These are phyloP conservation scores for Phytophthora quininea DNA, from an alignment of 352 stramenopile species.

Conservation along the genomic window DNA sequence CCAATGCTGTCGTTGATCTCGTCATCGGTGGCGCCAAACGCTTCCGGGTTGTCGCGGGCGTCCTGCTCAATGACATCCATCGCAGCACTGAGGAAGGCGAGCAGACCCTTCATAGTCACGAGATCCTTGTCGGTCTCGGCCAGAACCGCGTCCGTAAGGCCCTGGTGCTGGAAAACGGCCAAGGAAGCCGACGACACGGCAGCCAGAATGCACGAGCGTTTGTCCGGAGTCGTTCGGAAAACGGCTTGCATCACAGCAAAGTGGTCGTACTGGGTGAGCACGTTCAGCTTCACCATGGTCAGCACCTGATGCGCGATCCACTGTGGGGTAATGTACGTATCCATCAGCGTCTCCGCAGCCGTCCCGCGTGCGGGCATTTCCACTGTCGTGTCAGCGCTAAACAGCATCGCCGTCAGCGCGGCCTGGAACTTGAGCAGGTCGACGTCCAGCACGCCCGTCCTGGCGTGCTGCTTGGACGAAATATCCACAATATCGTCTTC, in stretches of 20 bases:
- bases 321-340: conserved; percentile 50
- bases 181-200: conserved; percentile 43
- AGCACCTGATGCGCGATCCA: conserved; percentile 62
- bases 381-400: conserved; percentile 25
- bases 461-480: conserved; percentile 9
- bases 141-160: conserved; percentile 18
- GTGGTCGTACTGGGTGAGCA: conserved; percentile 62
- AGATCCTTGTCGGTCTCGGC: conserved; percentile 28
- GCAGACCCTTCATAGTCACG: conserved; percentile 64
- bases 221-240: conserved; percentile 47
- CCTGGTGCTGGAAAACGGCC: conserved; percentile 76
- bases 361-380: conserved; percentile 37
- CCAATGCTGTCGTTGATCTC: conserved; percentile 44
- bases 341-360: conserved; percentile 37
- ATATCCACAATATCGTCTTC: conserved; percentile 51
- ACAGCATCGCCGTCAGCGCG: conserved; percentile 56
- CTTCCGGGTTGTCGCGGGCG: conserved; percentile 36
- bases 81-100: conserved; percentile 58
- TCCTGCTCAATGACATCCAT: conserved; percentile 53
- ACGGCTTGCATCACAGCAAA: conserved; percentile 66
- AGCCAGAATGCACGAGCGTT: conserved; percentile 45
- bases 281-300: conserved; percentile 54
- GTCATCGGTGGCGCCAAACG: conserved; percentile 44
- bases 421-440: conserved; percentile 75
- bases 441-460: conserved; percentile 41